Conservation (phyloP, 176 grass and related monocot species). For the Miscanthus lutarioriparius region DNA sequence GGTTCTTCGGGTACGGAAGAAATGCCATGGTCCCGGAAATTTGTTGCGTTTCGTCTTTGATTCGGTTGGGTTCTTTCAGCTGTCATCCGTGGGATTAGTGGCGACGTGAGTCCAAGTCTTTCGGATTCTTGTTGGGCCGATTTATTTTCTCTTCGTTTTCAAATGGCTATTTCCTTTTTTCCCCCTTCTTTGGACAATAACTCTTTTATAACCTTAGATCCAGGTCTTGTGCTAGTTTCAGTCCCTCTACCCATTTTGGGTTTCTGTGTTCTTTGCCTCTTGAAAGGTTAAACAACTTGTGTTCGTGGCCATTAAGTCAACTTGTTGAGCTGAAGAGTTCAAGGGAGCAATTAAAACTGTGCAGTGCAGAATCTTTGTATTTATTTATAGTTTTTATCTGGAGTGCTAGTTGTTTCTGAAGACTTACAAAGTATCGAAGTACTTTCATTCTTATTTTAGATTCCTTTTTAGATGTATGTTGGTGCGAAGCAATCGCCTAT, state of each 20-base stretch:
- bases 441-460: too few relatives aligned
- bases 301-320: slow-evolving; percentile 44
- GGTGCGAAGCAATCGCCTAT: too few relatives aligned
- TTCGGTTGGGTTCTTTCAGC: not conserved
- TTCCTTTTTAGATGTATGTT: slow-evolving; percentile 25
- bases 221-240: slow-evolving; percentile 29
- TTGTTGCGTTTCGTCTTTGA: not conserved
- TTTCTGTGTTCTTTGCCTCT: slow-evolving; percentile 44
- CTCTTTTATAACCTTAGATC: slow-evolving; percentile 28
- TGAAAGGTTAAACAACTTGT: slow-evolving; percentile 27
- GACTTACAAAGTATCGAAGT: too few relatives aligned
- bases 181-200: not conserved
- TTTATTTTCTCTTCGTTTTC: not conserved
- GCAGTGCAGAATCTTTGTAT: slow-evolving; percentile 44
- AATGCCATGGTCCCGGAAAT: slow-evolving; percentile 26
- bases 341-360: slow-evolving; percentile 36
- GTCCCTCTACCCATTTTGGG: slow-evolving; percentile 21
- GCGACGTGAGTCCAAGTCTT: slow-evolving; percentile 38
- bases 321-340: slow-evolving; percentile 48
- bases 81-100: not conserved
- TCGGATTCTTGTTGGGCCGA: slow-evolving; percentile 6
- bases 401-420: slow-evolving; percentile 34
- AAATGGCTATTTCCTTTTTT: not conserved
- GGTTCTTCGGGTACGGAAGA: not conserved
- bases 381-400: slow-evolving; percentile 29